phyloP scores from a whole-genome alignment of 108 stramenopile species.

The Nitzschia palea region DNA sequence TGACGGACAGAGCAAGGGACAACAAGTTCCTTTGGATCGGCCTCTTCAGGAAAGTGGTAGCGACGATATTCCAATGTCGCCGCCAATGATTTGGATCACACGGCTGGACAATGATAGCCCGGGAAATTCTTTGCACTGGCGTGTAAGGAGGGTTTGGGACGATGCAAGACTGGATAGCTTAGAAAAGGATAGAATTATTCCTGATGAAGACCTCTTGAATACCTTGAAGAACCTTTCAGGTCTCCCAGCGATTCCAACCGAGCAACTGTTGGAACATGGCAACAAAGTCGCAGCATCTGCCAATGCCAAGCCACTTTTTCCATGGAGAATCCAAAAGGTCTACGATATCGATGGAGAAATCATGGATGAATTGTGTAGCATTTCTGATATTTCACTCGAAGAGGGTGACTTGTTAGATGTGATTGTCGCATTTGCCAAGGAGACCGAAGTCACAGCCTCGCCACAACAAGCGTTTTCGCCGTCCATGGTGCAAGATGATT shows the following conservation, averaged over 20 bases:
- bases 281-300: not conserved
- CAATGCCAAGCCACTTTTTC: not conserved
- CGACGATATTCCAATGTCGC: not conserved
- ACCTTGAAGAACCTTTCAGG: slow-evolving; percentile 7
- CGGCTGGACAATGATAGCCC: not conserved
- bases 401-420: not conserved
- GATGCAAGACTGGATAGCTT: not conserved
- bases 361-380: not conserved
- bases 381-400: not conserved
- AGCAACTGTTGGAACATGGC: not conserved
- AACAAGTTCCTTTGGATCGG: too few species aligned
- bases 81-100: slow-evolving; percentile 14
- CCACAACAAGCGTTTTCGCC: too few species aligned
- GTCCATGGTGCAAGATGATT: too few species aligned
- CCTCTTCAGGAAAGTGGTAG: not conserved
- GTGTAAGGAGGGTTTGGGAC: slow-evolving; percentile 20
- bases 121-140: not conserved
- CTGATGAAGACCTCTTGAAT: not conserved
- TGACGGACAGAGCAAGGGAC: not conserved
- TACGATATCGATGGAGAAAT: slow-evolving; percentile 15
- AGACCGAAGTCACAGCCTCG: too few species aligned
- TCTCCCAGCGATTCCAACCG: not conserved
- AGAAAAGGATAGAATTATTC: slow-evolving; percentile 1
- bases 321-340: slow-evolving; percentile 5
- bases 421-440: not conserved